Evolutionary conservation across 768 basidiomycete genomes (phyloP).

Genomic region (Pulveroboletus sp.): DNA sequence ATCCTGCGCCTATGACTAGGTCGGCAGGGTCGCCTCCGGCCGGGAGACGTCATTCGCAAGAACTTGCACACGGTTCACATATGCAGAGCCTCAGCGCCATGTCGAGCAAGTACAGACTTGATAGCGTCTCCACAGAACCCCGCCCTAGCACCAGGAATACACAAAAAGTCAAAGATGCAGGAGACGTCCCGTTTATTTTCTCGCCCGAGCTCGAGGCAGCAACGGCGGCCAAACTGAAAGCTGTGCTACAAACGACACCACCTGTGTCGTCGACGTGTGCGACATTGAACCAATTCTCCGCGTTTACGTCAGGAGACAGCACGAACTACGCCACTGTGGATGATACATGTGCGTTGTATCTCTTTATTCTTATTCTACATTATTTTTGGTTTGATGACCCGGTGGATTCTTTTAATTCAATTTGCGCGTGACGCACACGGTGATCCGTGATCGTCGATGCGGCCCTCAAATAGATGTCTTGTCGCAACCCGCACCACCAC

Average conservation of each 20-base stretch:
- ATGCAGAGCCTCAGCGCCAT: slow-evolving; percentile 23
- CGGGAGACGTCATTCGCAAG: slow-evolving; percentile 19
- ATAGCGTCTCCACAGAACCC: slow-evolving; percentile 9
- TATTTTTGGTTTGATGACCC: slow-evolving; percentile 1
- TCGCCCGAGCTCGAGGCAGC: slow-evolving; percentile 29
- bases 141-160: slow-evolving; percentile 10
- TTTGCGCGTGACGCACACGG: neutral
- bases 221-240: slow-evolving; percentile 26
- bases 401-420: neutral
- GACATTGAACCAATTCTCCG: slow-evolving; percentile 9
- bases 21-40: neutral
- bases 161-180: slow-evolving; percentile 27
- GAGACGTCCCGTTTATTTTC: slow-evolving; percentile 30
- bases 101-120: slow-evolving; percentile 22
- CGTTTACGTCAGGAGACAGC: slow-evolving; percentile 19
- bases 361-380: slow-evolving; percentile 1
- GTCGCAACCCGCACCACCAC: slow-evolving; percentile 4
- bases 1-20: neutral
- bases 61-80: slow-evolving; percentile 15
- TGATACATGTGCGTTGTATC: slow-evolving; percentile 26
- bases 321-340: slow-evolving; percentile 16
- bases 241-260: slow-evolving; percentile 19
- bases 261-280: neutral
- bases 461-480: slow-evolving; percentile 1
- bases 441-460: slow-evolving; percentile 8